A percentile compares a stretch with the other conserved stretches of the same genome.
Evolutionary conservation across 179 eudicot species (phyloP).

Genomic region (Silene vulgaris): DNA sequence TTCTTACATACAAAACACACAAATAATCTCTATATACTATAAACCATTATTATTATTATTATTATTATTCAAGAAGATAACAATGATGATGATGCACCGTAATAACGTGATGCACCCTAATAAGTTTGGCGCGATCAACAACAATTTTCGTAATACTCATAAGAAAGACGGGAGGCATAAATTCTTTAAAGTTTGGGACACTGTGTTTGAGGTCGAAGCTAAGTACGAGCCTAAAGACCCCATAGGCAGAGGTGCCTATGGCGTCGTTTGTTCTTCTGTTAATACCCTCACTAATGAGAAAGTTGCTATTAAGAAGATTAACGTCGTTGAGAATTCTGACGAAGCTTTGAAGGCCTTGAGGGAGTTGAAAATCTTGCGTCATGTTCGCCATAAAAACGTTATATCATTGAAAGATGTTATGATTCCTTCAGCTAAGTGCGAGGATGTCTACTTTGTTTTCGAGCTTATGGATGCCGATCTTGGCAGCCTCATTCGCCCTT

Average conservation of each 20-base stretch:
- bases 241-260: constrained; percentile 26
- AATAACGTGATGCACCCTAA: too few relatives aligned
- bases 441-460: constrained; percentile 30
- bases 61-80: too few relatives aligned
- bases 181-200: constrained; percentile 5
- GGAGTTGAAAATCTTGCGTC: constrained; percentile 22
- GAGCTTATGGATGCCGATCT: constrained; percentile 33
- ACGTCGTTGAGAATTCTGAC: constrained; percentile 17
- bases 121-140: too few relatives aligned
- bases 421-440: constrained; percentile 7
- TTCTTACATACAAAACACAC: too few relatives aligned
- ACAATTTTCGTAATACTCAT: too few relatives aligned
- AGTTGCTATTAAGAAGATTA: constrained; percentile 34
- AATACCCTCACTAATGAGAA: constrained; percentile 19
- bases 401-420: constrained; percentile 29
- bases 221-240: constrained; percentile 23
- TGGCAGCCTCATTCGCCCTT: constrained; percentile 20
- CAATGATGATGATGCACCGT: too few relatives aligned
- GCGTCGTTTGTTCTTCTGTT: constrained; percentile 25
- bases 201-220: constrained; percentile 16
- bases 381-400: constrained; percentile 26
- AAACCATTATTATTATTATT: too few relatives aligned
- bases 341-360: constrained; percentile 19
- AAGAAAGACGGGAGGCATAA: not conserved
- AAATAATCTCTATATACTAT: too few relatives aligned